phyloP scores from a whole-genome alignment of 2,329 filamentous ascomycete genomes.

The Beauveria caledonica region DNA sequence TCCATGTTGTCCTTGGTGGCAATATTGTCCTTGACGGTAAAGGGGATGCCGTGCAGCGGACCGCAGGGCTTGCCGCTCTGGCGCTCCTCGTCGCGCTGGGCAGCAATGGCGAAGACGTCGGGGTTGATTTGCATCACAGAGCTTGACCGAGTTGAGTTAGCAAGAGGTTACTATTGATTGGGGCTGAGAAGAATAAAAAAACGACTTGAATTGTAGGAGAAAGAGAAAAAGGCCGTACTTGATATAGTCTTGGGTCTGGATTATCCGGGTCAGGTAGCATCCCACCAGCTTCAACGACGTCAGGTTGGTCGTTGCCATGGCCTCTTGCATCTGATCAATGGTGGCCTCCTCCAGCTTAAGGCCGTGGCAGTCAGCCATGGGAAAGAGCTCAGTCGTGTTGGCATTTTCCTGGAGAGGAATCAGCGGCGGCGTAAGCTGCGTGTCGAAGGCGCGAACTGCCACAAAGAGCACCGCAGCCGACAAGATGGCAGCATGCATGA shows the following conservation, averaged over 20 bases:
- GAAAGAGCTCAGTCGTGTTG: conserved; percentile 39
- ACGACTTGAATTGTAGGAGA: too few species aligned
- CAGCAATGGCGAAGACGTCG: conserved; percentile 55
- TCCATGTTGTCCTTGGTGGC: conserved; percentile 61
- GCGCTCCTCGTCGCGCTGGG: conserved; percentile 52
- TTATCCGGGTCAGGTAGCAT: conserved; percentile 55
- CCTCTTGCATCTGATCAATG: conserved; percentile 57
- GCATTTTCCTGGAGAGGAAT: conserved; percentile 30
- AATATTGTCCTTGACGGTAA: conserved; percentile 68
- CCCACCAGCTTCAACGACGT: conserved; percentile 48
- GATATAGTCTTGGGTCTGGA: conserved; percentile 57
- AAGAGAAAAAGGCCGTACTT: conserved; percentile 34
- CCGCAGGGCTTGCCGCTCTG: conserved; percentile 47
- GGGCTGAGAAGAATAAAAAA: neutral
- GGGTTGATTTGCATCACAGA: conserved; percentile 60
- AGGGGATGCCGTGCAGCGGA: conserved; percentile 67
- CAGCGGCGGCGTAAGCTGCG: conserved; percentile 20
- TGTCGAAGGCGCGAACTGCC: neutral
- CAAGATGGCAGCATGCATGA: conserved; percentile 3
- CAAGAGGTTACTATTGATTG: too few species aligned
- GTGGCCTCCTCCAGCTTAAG: conserved; percentile 60
- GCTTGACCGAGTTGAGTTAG: conserved; percentile 26
- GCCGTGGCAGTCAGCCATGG: conserved; percentile 53
- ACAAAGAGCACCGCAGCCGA: conserved; percentile 4
- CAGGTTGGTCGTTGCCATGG: conserved; percentile 45